Base-by-base conservation (phyloP, 208 protist genomes). In the Zelonia costaricensis region DNA sequence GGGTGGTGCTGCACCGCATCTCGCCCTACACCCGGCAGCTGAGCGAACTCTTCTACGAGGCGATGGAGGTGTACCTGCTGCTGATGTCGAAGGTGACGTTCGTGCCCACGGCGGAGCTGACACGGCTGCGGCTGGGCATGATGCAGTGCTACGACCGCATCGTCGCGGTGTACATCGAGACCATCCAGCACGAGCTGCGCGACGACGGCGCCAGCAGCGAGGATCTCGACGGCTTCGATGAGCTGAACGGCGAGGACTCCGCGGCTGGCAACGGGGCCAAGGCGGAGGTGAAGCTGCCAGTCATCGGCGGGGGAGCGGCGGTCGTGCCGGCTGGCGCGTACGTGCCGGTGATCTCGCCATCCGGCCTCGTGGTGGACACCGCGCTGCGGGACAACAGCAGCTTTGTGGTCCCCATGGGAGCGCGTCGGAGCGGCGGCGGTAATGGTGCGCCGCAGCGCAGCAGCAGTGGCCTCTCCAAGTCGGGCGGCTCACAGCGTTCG, bases 1-100 rank as follows among this genome's bases (percentile, higher is more conserved):
- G 88, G 86, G 85, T 92, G 12, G 76, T 95, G 38, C 68, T 95
- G 54, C 82, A 86, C 46, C 83, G 86, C 54, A 89, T 95, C 55
- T 73, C 78, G 16, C 81, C 83, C 12, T 59, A 80, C 57, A 76
- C 83, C 22, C 71, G 65, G 1, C 77, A 95, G 39, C 66, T 95
- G 31, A 82, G 74, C 69, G 72, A 89, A 46, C 71, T 92, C 15
- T 48, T 95, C 18, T 87, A 83, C 63, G 80, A 85, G 36, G 70
- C 83, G 28, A 62, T 84, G 27, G 88, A 95, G 56, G 65, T 95
- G 16, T 92, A 92, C 49, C 48, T 95, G 42, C 67, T 90, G n/a
- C 57, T 71, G 28, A 44, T 92, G 53, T 76, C 73, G 15, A 84
- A 83, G 48, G 78, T 81, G 7, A 82, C 82, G 25, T 57, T 92